Conservation (phyloP, 768 basidiomycete species). For the Mycena capillaripes region DNA sequence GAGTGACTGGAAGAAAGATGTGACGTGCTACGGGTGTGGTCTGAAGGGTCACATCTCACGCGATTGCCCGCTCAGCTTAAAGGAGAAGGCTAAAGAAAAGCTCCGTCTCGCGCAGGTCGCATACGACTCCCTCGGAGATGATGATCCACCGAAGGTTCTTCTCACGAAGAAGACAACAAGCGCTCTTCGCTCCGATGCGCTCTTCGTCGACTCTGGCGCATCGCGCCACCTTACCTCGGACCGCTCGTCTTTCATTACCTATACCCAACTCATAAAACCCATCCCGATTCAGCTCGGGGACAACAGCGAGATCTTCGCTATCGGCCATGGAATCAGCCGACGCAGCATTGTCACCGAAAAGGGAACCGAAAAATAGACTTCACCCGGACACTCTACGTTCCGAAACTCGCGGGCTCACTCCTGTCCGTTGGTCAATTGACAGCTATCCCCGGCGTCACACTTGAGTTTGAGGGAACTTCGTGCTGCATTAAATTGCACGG, state of each 20-base stretch:
- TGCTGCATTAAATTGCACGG: constrained; percentile 13
- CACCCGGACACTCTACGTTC: constrained; percentile 1
- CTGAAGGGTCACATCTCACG: constrained; percentile 5
- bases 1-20: constrained; percentile 4
- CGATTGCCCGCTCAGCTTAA: neutral
- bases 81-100: neutral
- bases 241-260: neutral
- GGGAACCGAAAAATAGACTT: neutral
- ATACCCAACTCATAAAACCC: too few species aligned
- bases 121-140: neutral
- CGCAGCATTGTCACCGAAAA: neutral
- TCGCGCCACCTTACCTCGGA: constrained; percentile 1
- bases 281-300: constrained; percentile 8
- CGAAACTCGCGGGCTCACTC: constrained; percentile 3
- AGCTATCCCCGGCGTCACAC: constrained; percentile 6
- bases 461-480: neutral
- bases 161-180: constrained; percentile 13
- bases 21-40: constrained; percentile 7
- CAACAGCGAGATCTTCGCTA: neutral
- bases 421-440: too few species aligned
- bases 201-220: constrained; percentile 19
- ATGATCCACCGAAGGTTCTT: constrained; percentile 4
- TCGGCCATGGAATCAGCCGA: neutral
- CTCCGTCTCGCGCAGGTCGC: constrained; percentile 12
- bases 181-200: constrained; percentile 3